Evolutionary conservation across 2,329 filamentous ascomycete genomes (phyloP), one percentile per base, ranked within the genome.

Genomic region (Penicillium olsonii): DNA sequence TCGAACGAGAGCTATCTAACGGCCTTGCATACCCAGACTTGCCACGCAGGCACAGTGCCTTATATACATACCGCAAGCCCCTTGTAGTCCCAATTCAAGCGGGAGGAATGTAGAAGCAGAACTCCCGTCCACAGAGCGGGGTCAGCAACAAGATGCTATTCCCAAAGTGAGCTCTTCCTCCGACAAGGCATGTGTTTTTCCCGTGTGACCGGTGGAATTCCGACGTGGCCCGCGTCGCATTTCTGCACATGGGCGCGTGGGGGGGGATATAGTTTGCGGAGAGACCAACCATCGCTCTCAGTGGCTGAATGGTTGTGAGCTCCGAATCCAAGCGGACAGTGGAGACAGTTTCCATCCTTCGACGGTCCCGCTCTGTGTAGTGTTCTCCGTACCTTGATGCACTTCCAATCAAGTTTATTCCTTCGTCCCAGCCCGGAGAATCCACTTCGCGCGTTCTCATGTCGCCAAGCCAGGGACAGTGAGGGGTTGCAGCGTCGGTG

Each of bases 131-230:
- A 24, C 4, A n/a, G 22, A 45, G 47, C 47, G 47, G 47, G 47
- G 42, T 50, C 4, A 14, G n/a, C 24, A 19, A 37, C 27, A 10
- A 22, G 26, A 29, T 19, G 22, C 10, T 3, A 27, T 45, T 20
- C 42, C n/a, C 47, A 20, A 17, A 50, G 10, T 45, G 11, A 45
- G 47, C n/a, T 45, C 6, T 24, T 40, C 24, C 42, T 45, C 47
- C 47, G 47, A 31, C 27, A 27, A 41, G 42, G 22, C 29, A 27
- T 22, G 26, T 26, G 41, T 38, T 38, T 37, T 38, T 20, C 33
- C 26, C 44, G 17, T 37, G 22, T 53, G 53, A 56, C 42, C 54
- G 52, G 53, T 51, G 57, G 57, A 38, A 53, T 41, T 45, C 45
- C 26, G 39, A 20, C 31, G 18, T 1, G 59, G 60, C 60, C 59